Conservation (phyloP, 2,329 filamentous ascomycete genomes). For the Exutisphaerella laricina region DNA sequence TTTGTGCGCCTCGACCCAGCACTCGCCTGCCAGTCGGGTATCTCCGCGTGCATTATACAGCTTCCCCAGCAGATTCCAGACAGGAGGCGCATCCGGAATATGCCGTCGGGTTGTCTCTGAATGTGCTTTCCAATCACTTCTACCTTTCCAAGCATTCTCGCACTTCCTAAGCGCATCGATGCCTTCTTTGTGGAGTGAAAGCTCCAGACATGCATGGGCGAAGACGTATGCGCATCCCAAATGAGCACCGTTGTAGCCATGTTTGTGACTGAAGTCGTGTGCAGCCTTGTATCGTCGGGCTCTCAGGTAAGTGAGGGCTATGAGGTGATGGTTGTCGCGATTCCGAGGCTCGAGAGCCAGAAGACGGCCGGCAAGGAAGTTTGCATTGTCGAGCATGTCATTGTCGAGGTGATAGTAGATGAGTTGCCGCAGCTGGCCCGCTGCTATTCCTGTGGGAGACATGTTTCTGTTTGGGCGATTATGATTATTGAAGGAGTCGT, state of each 20-base stretch:
- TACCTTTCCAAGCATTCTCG: constrained; percentile 66
- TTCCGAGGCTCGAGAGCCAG: constrained; percentile 77
- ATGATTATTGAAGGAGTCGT: constrained; percentile 1
- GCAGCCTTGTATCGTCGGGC: constrained; percentile 79
- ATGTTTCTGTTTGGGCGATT: constrained; percentile 38
- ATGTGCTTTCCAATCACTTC: constrained; percentile 72
- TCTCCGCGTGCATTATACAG: constrained; percentile 76
- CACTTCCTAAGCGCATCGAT: constrained; percentile 78
- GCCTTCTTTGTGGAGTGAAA: constrained; percentile 76
- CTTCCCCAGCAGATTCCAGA: constrained; percentile 80
- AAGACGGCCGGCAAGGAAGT: constrained; percentile 87
- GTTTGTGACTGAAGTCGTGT: constrained; percentile 71
- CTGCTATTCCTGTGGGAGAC: constrained; percentile 51
- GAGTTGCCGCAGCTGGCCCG: constrained; percentile 57
- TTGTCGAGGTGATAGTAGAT: constrained; percentile 81
- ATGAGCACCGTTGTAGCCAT: constrained; percentile 66
- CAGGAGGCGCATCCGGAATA: constrained; percentile 74
- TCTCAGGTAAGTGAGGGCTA: constrained; percentile 78
- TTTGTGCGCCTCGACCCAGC: constrained; percentile 83
- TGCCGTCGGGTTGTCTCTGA: constrained; percentile 68
- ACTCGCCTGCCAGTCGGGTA: constrained; percentile 74
- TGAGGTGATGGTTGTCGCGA: constrained; percentile 72
- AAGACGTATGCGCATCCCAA: constrained; percentile 87
- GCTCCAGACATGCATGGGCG: constrained; percentile 76
- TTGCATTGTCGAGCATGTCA: constrained; percentile 77